Evolutionary conservation across 225 moss, liverwort and hornwort species (phyloP).

Genomic region (Antitrichia curtipendula): DNA sequence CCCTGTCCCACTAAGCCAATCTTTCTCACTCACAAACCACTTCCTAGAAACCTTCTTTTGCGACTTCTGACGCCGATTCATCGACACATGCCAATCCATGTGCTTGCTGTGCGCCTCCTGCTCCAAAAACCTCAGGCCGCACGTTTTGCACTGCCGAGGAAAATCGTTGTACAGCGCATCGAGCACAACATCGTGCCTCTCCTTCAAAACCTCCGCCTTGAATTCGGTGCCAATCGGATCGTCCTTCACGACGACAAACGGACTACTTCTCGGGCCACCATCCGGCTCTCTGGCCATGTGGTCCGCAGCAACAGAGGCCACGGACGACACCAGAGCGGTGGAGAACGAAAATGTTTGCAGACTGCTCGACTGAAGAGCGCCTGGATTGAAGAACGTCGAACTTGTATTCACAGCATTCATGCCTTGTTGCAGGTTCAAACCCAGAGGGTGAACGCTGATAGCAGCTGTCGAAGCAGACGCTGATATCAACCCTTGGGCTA

Average conservation of each 20-base stretch:
- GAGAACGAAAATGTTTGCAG: constrained; percentile 41
- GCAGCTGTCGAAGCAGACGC: constrained; percentile 30
- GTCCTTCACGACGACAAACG: constrained; percentile 12
- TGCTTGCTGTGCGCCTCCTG: constrained; percentile 98
- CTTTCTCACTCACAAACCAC: constrained; percentile 91
- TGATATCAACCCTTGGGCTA: constrained; percentile 82
- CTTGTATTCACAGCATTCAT: constrained; percentile 9
- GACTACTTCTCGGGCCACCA: constrained; percentile 5
- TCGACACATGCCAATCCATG: constrained; percentile 99
- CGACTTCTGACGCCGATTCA: constrained; percentile 88
- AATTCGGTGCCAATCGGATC: constrained; percentile 59
- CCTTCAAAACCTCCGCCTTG: constrained; percentile 65
- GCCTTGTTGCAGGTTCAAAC: constrained; percentile 9
- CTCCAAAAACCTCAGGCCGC: constrained; percentile 81
- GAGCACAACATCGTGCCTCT: constrained; percentile 73
- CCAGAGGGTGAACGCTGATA: constrained; percentile 7
- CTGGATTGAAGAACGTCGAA: constrained; percentile 27
- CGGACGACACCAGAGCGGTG: constrained; percentile 12
- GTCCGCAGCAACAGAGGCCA: not conserved
- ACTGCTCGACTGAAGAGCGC: constrained; percentile 33
- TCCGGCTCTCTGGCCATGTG: not conserved
- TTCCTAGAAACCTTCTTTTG: constrained; percentile 94
- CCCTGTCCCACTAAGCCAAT: constrained; percentile 90
- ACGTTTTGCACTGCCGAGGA: constrained; percentile 96
- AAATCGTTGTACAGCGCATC: constrained; percentile 86